Conservation (phyloP, 2,329 filamentous ascomycete species). For the Colletotrichum eleusines region DNA sequence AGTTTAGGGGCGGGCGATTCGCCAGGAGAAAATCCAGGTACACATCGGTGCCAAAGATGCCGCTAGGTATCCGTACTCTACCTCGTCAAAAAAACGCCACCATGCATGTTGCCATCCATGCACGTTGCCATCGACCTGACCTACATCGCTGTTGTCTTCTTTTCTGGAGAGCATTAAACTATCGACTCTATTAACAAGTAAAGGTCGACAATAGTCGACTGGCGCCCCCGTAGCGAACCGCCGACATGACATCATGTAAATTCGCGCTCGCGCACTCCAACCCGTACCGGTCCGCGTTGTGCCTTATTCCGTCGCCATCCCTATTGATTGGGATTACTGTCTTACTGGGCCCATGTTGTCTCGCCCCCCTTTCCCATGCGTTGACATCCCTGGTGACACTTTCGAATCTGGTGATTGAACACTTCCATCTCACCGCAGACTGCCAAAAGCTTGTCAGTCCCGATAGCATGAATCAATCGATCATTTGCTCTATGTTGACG, state of each 20-base stretch:
- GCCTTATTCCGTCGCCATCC: neutral
- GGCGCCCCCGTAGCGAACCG: constrained; percentile 22
- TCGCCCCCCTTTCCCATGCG: neutral
- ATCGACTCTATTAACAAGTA: neutral
- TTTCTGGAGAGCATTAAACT: neutral
- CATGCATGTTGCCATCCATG: neutral
- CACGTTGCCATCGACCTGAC: neutral
- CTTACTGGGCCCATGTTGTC: neutral
- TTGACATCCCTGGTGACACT: neutral
- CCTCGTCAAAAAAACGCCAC: constrained; percentile 24
- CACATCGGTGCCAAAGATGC: too few species aligned
- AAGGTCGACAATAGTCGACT: constrained; percentile 6
- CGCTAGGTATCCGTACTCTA: constrained; percentile 7
- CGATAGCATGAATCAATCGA: constrained; percentile 27
- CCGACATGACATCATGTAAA: constrained; percentile 14
- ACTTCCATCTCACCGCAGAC: neutral
- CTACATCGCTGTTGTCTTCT: too few species aligned
- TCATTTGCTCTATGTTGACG: neutral
- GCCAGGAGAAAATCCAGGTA: constrained; percentile 22
- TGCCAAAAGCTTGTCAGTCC: constrained; percentile 21
- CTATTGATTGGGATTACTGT: neutral
- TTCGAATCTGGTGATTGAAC: neutral
- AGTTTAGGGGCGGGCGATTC: constrained; percentile 5
- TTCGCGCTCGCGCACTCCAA: neutral
- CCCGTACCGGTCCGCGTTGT: neutral